Evolutionary conservation across 2,329 filamentous ascomycete genomes (phyloP).

Genomic region (Phaeomoniella chlamydospora): DNA sequence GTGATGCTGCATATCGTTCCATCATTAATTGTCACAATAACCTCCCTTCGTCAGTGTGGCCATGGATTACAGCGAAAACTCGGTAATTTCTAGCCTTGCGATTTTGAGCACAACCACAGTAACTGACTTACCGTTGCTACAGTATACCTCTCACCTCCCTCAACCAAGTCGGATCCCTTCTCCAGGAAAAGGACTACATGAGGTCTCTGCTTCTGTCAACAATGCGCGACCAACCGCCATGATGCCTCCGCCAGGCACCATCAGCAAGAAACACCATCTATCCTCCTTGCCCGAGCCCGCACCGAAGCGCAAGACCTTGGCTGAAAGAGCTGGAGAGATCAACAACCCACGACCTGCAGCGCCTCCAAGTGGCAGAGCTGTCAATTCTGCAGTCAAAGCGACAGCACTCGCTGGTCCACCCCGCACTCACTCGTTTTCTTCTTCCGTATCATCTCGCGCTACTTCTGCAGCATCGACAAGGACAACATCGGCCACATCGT

Average conservation of each 20-base stretch:
- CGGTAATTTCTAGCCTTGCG: too few species aligned
- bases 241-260: conserved; percentile 23
- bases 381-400: conserved; percentile 27
- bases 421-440: conserved; percentile 19
- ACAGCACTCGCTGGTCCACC: conserved; percentile 22
- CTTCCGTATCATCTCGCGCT: conserved; percentile 28
- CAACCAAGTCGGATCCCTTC: conserved; percentile 18
- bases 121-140: neutral
- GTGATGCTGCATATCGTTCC: too few species aligned
- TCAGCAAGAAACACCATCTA: conserved; percentile 35
- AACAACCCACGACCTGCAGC: conserved; percentile 25
- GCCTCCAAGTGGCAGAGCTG: conserved; percentile 25
- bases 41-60: too few species aligned
- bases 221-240: conserved; percentile 37
- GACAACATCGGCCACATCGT: conserved; percentile 31
- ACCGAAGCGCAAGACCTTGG: conserved; percentile 45
- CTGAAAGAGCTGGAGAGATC: conserved; percentile 40
- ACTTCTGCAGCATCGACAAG: conserved; percentile 23
- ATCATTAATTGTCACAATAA: too few species aligned
- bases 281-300: conserved; percentile 36
- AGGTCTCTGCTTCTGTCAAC: conserved; percentile 35
- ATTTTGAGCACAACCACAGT: too few species aligned
- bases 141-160: conserved; percentile 18
- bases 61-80: too few species aligned
- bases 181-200: conserved; percentile 23